Evolutionary conservation across 2,329 filamentous ascomycete genomes (phyloP).

Genomic region (Diplodia sapinea): DNA sequence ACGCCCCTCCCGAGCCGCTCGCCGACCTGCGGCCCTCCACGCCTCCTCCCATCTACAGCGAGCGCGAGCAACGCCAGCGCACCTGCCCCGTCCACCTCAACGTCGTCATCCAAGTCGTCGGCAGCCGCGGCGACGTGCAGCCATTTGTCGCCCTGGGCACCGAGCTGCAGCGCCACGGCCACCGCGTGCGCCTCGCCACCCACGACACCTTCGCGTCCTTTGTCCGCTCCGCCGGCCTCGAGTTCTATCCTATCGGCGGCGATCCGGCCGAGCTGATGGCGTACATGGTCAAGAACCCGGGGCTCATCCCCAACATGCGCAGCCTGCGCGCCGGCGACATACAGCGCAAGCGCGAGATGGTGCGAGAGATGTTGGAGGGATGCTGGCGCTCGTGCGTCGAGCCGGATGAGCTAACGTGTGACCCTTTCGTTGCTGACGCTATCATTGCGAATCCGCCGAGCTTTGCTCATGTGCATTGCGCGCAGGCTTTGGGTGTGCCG

Average conservation of each 20-base stretch:
- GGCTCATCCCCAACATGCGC: slow-evolving; percentile 54
- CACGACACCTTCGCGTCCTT: slow-evolving; percentile 62
- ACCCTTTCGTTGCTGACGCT: slow-evolving; percentile 33
- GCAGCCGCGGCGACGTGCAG: slow-evolving; percentile 61
- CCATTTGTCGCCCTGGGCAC: slow-evolving; percentile 64
- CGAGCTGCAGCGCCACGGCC: slow-evolving; percentile 57
- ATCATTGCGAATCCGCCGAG: slow-evolving; percentile 37
- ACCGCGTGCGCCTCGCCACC: slow-evolving; percentile 64
- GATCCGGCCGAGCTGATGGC: slow-evolving; percentile 59
- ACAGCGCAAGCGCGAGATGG: slow-evolving; percentile 35
- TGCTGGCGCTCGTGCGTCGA: slow-evolving; percentile 41
- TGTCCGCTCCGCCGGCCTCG: slow-evolving; percentile 59
- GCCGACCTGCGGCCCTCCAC: neutral
- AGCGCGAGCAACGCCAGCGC: neutral
- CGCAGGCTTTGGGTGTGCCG: slow-evolving; percentile 34
- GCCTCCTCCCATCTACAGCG: neutral
- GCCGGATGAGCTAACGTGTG: slow-evolving; percentile 5
- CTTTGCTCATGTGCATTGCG: slow-evolving; percentile 36
- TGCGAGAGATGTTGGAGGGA: slow-evolving; percentile 42
- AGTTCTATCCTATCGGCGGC: slow-evolving; percentile 65
- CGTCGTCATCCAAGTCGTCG: slow-evolving; percentile 63
- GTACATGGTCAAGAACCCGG: slow-evolving; percentile 84
- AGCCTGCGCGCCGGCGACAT: slow-evolving; percentile 43
- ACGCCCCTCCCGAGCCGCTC: neutral
- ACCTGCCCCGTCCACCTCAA: slow-evolving; percentile 46